These are phyloP conservation scores for Iberis pinnata DNA, from an alignment of 345 rosid genomes.

Conservation along the genomic window DNA sequence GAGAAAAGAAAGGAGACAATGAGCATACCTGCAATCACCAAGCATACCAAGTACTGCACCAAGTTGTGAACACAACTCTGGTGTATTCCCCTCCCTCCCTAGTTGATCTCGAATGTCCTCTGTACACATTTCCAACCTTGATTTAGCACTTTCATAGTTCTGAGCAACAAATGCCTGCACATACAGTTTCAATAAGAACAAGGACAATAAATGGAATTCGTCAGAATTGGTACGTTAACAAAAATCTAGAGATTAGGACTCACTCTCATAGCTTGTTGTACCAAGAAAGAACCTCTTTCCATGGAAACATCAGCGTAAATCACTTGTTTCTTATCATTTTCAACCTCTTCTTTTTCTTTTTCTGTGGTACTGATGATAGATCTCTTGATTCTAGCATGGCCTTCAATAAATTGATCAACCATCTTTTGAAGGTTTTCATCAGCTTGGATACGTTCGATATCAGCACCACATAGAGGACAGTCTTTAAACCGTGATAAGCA, in stretches of 20 bases:
- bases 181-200: slow-evolving; percentile 16
- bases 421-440: slow-evolving; percentile 62
- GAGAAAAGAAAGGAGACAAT: slow-evolving; percentile 14
- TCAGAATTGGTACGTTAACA: neutral
- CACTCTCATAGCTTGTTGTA: slow-evolving; percentile 96
- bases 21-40: slow-evolving; percentile 87
- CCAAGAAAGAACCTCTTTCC: slow-evolving; percentile 96
- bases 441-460: slow-evolving; percentile 68
- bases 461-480: slow-evolving; percentile 96
- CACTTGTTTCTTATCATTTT: slow-evolving; percentile 45
- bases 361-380: slow-evolving; percentile 38
- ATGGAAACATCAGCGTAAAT: slow-evolving; percentile 86
- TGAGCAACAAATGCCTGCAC: slow-evolving; percentile 73
- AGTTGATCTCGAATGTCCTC: slow-evolving; percentile 79
- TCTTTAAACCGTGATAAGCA: slow-evolving; percentile 77
- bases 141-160: slow-evolving; percentile 87
- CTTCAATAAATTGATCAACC: slow-evolving; percentile 86
- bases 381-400: slow-evolving; percentile 95
- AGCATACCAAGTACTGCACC: slow-evolving; percentile 99
- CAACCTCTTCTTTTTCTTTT: slow-evolving; percentile 43
- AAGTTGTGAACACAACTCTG: slow-evolving; percentile 93
- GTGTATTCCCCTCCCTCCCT: slow-evolving; percentile 55
- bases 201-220: slow-evolving; percentile 3
- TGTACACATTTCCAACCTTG: slow-evolving; percentile 70
- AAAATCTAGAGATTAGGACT: slow-evolving; percentile 30